Conservation (phyloP, 768 basidiomycete genomes). For the Inosperma sp. region DNA sequence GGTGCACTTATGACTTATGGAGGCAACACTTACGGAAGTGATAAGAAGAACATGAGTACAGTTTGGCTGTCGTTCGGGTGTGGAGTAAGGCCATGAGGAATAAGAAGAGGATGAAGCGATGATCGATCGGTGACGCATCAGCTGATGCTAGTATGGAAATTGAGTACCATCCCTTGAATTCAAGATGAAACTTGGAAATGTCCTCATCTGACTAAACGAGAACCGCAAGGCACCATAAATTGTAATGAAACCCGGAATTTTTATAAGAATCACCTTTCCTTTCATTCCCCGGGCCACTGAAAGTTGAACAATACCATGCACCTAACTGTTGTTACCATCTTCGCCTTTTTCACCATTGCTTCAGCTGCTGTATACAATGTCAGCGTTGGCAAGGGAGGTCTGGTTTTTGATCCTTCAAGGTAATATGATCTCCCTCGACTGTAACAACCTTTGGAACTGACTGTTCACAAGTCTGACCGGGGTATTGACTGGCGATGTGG, state of each 20-base stretch:
- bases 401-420: slow-evolving; percentile 26
- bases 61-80: slow-evolving; percentile 37
- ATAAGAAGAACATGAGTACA: slow-evolving; percentile 73
- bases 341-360: slow-evolving; percentile 25
- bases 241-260: too few species aligned
- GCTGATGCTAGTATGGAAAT: too few species aligned
- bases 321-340: slow-evolving; percentile 4
- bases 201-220: too few species aligned
- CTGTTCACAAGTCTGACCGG: slow-evolving; percentile 24
- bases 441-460: background rate
- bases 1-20: slow-evolving; percentile 92
- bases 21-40: slow-evolving; percentile 92
- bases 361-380: slow-evolving; percentile 31
- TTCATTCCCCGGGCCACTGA: too few species aligned
- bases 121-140: too few species aligned
- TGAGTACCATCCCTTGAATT: too few species aligned
- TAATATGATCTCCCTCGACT: slow-evolving; percentile 7
- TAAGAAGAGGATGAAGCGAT: too few species aligned
- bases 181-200: too few species aligned
- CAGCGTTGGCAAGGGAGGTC: slow-evolving; percentile 28
- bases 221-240: too few species aligned
- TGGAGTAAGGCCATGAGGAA: too few species aligned
- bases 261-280: too few species aligned
- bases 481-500: slow-evolving; percentile 34
- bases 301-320: background rate